Evolutionary conservation across 1,139 yeast species (phyloP), one percentile per base, ranked within the genome.

Genomic region (Candida freyschussii): DNA sequence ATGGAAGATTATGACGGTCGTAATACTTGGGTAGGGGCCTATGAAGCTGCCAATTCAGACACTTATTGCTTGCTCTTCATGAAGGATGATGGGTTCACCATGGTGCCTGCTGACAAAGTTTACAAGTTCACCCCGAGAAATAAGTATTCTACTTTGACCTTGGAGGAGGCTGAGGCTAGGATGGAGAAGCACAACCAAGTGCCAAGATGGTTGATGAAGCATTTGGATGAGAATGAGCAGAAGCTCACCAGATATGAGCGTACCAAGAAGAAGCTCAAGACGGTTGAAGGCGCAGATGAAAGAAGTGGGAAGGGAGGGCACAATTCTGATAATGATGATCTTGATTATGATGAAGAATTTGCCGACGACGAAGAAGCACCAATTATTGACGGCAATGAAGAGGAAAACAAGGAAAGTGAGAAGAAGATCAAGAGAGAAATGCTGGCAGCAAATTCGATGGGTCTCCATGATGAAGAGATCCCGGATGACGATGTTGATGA

Each of bases 341-440:
- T 89, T 47, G 98, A 91, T 62, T 93, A 72, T 52, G 96, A 91
- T 47, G 98, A 91, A 56, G 97, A 89, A 56, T 91, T 91, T 60
- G 97, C 95, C 15, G 98, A 91, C 59, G 98, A 91, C 57, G 98
- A 91, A 62, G 98, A 91, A 57, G 97, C 97, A 1, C 98, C 98
- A 18, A 84, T 89, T 40, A 78, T 91, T 72, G 98, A 91, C 53
- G 97, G 96, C 32, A 87, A 89, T 40, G 98, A 91, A 54, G 94
- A 86, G 52, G 98, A 91, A 54, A 84, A 86, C 55, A 87, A 83
- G 56, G 83, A 87, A 47, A 83, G 89, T 24, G 96, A 91, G 57
- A 75, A 74, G 44, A 81, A 87, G 51, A 81, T 91, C 55, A 91
- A 89, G 60, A 80, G 75, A 48, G 97, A 91, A 59, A 87, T 85